phyloP scores from a whole-genome alignment of 306 rosid genomes.

The Ceratonia siliqua region DNA sequence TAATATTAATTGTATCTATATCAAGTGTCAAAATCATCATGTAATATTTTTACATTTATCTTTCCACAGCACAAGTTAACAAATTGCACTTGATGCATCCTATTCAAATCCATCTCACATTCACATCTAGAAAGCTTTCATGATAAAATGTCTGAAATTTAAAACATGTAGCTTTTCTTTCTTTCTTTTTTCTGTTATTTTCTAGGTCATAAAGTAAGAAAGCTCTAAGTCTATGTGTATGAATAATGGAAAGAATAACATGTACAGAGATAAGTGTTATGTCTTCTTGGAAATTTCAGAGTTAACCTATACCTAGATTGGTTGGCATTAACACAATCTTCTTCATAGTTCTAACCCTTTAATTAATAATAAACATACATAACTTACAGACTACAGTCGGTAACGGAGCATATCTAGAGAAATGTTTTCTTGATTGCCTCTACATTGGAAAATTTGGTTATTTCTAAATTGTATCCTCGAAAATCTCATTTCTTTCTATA shows the following conservation, averaged over 20 bases:
- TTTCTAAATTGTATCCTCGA: not conserved
- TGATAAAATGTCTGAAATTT: conserved; percentile 3
- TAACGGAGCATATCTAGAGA: no score
- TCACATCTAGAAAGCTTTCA: not conserved
- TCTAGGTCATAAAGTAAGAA: not conserved
- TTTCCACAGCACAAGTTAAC: conserved; percentile 10
- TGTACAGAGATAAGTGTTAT: not conserved
- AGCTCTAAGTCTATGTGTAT: not conserved
- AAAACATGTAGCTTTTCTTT: not conserved
- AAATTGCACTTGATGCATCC: conserved; percentile 30
- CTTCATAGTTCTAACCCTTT: conserved; percentile 18
- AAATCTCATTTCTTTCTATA: not conserved
- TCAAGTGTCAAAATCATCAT: conserved; percentile 1
- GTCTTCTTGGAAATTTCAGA: conserved; percentile 5
- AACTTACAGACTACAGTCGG: no score
- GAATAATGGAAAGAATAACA: not conserved
- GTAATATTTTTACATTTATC: conserved; percentile 17
- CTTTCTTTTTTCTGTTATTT: conserved; percentile 19
- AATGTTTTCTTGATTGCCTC: no score
- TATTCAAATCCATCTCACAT: conserved; percentile 4
- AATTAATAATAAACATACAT: not conserved
- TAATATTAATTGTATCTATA: not conserved
- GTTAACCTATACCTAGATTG: not conserved
- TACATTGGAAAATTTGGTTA: not conserved
- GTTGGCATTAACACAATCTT: not conserved